Evolutionary conservation across 768 basidiomycete species (phyloP).

Genomic region (Paxillus rubicundulus): DNA sequence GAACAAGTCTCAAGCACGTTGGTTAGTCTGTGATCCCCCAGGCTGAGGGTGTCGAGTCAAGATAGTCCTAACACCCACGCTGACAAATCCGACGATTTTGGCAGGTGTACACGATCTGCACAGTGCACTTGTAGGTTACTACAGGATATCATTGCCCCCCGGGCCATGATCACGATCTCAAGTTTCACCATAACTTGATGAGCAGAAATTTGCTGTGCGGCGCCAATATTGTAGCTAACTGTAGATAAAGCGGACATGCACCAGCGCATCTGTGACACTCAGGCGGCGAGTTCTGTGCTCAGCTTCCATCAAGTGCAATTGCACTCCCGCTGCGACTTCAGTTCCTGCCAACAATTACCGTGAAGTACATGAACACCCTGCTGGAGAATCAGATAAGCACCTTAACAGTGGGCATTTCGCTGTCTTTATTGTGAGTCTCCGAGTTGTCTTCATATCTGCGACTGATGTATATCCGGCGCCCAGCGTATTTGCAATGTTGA

Average conservation of each 20-base stretch:
- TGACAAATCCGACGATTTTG: not conserved
- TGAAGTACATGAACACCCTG: not conserved
- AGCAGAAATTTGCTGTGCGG: too few species aligned
- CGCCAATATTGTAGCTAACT: too few species aligned
- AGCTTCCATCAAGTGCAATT: too few species aligned
- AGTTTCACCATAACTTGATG: too few species aligned
- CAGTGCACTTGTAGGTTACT: too few species aligned
- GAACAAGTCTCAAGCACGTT: not conserved
- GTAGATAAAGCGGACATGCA: too few species aligned
- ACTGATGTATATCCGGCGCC: not conserved
- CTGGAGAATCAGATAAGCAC: constrained; percentile 6
- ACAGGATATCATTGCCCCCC: not conserved
- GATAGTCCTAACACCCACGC: not conserved
- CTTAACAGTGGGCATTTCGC: constrained; percentile 9
- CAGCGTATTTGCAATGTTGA: constrained; percentile 23
- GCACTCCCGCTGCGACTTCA: too few species aligned
- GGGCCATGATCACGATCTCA: too few species aligned
- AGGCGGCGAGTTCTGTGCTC: too few species aligned
- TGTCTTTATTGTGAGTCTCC: constrained; percentile 11
- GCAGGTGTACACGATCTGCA: not conserved
- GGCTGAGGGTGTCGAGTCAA: not conserved
- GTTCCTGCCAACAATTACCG: constrained; percentile 4
- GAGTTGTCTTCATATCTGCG: not conserved
- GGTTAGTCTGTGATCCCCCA: not conserved
- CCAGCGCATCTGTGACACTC: too few species aligned